Conservation (phyloP, 2,329 filamentous ascomycete genomes). For the Fusarium haematococcum region DNA sequence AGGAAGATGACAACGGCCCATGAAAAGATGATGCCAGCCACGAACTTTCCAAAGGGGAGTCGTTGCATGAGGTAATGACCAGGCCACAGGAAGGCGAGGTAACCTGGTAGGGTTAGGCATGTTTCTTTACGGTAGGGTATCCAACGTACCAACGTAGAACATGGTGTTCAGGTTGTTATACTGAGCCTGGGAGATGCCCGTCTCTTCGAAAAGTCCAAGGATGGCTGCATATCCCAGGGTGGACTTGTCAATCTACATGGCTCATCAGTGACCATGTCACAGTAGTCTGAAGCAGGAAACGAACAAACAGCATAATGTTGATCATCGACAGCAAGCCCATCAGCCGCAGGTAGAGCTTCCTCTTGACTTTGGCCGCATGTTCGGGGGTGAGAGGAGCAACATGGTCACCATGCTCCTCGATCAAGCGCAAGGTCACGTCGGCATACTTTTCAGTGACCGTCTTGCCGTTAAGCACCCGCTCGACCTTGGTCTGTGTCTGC, state of each 20-base stretch:
- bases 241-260: constrained; percentile 52
- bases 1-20: constrained; percentile 53
- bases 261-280: not conserved
- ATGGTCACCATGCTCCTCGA: constrained; percentile 50
- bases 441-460: constrained; percentile 43
- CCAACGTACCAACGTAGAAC: constrained; percentile 53
- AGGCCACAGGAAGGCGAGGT: constrained; percentile 52
- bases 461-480: not conserved
- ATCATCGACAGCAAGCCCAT: constrained; percentile 49
- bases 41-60: constrained; percentile 52
- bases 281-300: constrained; percentile 1
- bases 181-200: constrained; percentile 49
- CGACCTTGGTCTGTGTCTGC: not conserved
- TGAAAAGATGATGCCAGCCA: constrained; percentile 47
- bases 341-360: constrained; percentile 50
- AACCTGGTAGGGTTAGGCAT: constrained; percentile 40
- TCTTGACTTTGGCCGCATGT: constrained; percentile 45
- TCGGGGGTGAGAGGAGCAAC: constrained; percentile 49
- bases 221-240: constrained; percentile 55
- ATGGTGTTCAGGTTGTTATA: constrained; percentile 57
- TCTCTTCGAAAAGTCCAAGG: constrained; percentile 56
- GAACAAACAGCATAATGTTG: constrained; percentile 53
- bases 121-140: not conserved
- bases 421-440: constrained; percentile 51
- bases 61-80: constrained; percentile 55